Evolutionary conservation across 495 filamentous ascomycete species (phyloP), one percentile per base, ranked within the genome.

Genomic region (Xylaria scruposa): DNA sequence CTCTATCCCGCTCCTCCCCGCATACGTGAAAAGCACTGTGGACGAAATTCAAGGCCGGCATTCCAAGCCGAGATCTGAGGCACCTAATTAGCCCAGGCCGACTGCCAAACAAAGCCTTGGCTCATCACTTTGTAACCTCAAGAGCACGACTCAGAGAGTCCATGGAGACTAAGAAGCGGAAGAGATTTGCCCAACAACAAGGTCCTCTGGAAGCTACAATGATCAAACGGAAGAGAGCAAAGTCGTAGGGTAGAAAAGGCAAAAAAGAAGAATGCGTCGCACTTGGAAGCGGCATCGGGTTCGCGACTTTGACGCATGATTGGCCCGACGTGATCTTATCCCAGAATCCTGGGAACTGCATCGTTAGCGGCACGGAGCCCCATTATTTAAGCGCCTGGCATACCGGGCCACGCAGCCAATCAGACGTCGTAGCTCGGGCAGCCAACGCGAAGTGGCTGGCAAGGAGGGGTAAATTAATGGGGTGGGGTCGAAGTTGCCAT

Each of bases 301-400:
- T 68, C 66, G 38, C 24, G 47, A 38, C 29, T 19, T 38, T 8
- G 17, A 38, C 29, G 24, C 33, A 17, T 71, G 69, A 71, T 71
- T 71, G 69, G 69, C 9, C 29, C 3, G 33, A 13, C 29, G 21
- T 36, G 46, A 62, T 67, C 61, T 58, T 47, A 68, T 73, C 61
- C 72, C 72, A 51, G 67, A 59, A 73, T 67, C 72, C 72, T 67
- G 72, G 72, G 72, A 73, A 65, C 42, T 70, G 72, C 67, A 73
- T 70, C 65, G 66, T 36, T 63, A 63, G 60, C 5, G 46, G 67
- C 26, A 59, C 21, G 24, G 36, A 10, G 33, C 58, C 68, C 63
- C 68, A 19, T 36, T 70, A 42, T 64, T 64, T 70, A 70, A 64
- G 68, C 68, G 68, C 68, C 68, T 64, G 58, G 47, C 47, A 10